These are phyloP conservation scores for Diaporthe sp. DNA, from an alignment of 2,329 filamentous ascomycete species.

Conservation along the genomic window DNA sequence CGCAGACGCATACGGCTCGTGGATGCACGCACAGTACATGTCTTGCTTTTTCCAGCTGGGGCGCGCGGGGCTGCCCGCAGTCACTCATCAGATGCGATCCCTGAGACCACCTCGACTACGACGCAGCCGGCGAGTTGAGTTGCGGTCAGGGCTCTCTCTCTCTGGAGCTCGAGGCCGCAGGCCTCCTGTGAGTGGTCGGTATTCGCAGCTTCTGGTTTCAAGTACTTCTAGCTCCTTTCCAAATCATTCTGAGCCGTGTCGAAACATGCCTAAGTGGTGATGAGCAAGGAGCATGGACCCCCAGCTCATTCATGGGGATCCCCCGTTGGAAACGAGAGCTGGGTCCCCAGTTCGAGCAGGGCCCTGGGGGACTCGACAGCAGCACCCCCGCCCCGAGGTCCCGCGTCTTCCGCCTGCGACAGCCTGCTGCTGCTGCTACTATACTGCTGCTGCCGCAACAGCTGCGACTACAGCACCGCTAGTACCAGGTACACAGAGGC, in stretches of 20 bases:
- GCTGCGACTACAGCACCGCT: background rate
- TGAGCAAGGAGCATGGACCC: constrained; percentile 31
- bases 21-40: constrained; percentile 17
- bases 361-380: constrained; percentile 22
- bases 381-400: constrained; percentile 13
- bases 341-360: constrained; percentile 21
- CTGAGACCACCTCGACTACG: constrained; percentile 12
- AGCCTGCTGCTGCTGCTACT: background rate
- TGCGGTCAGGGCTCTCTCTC: constrained; percentile 6
- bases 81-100: constrained; percentile 22
- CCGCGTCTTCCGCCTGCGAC: constrained; percentile 25
- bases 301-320: constrained; percentile 20
- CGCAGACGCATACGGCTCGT: background rate
- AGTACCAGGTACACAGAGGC: background rate
- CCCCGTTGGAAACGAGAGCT: constrained; percentile 24
- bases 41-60: constrained; percentile 26
- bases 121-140: constrained; percentile 8
- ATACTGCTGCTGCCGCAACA: background rate
- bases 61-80: constrained; percentile 13
- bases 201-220: constrained; percentile 35
- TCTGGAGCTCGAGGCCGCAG: constrained; percentile 16
- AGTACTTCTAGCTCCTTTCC: constrained; percentile 39
- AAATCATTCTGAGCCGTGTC: constrained; percentile 35
- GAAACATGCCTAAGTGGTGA: constrained; percentile 34
- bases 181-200: constrained; percentile 18